Percentiles rank a stretch among this genome's conserved stretches.
Evolutionary conservation across 2,329 filamentous ascomycete species (phyloP).

Genomic region (Calonectria multiphialidica): DNA sequence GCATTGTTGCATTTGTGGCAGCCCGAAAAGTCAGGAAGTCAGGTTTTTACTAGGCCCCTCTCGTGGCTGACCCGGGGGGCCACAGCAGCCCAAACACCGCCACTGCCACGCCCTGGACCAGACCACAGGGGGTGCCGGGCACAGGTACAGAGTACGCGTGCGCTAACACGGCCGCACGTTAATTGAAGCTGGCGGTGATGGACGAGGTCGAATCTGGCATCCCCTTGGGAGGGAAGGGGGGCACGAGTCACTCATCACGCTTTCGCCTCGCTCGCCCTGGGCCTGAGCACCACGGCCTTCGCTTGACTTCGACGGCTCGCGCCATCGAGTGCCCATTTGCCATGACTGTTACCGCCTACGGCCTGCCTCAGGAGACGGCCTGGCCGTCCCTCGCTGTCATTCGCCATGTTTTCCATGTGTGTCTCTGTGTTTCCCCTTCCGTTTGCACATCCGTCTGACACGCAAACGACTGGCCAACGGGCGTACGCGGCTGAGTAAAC

Average conservation of each 20-base stretch:
- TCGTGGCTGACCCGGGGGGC: conserved; percentile 31
- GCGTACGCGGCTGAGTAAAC: background rate
- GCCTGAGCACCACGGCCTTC: conserved; percentile 38
- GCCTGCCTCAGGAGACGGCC: background rate
- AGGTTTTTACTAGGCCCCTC: conserved; percentile 38
- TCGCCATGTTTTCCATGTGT: conserved; percentile 7
- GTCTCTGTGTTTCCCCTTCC: conserved; percentile 6
- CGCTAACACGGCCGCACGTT: conserved; percentile 41
- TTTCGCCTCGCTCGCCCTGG: conserved; percentile 4
- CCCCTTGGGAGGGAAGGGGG: background rate
- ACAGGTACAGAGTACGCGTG: conserved; percentile 36
- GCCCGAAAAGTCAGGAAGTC: conserved; percentile 48
- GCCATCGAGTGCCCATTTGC: conserved; percentile 39
- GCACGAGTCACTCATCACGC: conserved; percentile 13
- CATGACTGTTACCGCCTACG: conserved; percentile 25
- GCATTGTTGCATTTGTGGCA: conserved; percentile 35
- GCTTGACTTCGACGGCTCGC: conserved; percentile 41
- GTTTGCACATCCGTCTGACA: background rate
- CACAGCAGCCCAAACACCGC: conserved; percentile 41
- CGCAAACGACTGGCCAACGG: background rate
- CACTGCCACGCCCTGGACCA: conserved; percentile 29
- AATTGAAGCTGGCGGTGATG: conserved; percentile 38
- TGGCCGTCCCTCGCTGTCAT: background rate
- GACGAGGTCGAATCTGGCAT: conserved; percentile 25
- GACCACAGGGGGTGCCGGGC: background rate